Conservation (phyloP, 2,329 filamentous ascomycete species). For the Aspergillus nomiae region DNA sequence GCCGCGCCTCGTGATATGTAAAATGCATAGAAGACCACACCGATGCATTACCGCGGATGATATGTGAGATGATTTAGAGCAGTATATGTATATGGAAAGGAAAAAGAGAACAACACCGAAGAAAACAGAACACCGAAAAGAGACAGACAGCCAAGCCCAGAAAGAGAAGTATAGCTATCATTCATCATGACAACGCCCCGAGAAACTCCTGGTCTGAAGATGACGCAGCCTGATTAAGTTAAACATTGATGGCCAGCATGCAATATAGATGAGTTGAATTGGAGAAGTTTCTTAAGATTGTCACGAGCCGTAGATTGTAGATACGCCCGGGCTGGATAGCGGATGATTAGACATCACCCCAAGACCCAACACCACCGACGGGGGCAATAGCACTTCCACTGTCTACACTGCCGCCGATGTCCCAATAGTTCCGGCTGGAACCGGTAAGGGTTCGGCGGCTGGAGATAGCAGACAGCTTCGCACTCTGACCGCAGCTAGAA, state of each 20-base stretch:
- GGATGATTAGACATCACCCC: constrained; percentile 61
- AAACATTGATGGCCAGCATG: constrained; percentile 18
- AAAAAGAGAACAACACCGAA: not conserved
- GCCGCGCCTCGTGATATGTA: not conserved
- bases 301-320: not conserved
- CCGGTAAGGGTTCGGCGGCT: constrained; percentile 58
- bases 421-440: constrained; percentile 87
- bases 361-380: constrained; percentile 72
- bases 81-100: not conserved
- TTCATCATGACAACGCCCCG: constrained; percentile 1
- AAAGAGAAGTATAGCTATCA: not conserved
- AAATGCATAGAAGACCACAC: not conserved
- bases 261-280: constrained; percentile 2
- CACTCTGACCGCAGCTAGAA: constrained; percentile 83
- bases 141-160: not conserved
- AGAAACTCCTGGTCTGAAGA: constrained; percentile 2
- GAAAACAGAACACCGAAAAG: not conserved
- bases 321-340: not conserved
- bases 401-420: constrained; percentile 78
- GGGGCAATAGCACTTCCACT: constrained; percentile 73
- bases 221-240: not conserved
- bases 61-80: not conserved
- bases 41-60: not conserved
- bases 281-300: not conserved
- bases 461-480: constrained; percentile 71